phyloP scores from a whole-genome alignment of 2,329 filamentous ascomycete genomes.

The Westerdykella sp. region DNA sequence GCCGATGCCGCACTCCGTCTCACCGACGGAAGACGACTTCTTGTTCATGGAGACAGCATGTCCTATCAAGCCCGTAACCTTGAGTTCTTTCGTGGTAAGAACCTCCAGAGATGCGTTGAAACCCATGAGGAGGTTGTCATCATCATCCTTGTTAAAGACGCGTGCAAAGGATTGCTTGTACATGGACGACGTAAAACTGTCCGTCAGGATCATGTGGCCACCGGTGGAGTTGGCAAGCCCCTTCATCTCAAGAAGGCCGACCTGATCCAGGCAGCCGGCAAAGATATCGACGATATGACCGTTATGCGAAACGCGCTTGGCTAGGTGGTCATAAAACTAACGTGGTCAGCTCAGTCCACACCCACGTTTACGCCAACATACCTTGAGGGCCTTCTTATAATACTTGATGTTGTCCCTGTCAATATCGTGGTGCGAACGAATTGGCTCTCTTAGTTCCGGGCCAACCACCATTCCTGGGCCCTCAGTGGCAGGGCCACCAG shows the following conservation, averaged over 20 bases:
- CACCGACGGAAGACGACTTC: constrained; percentile 92
- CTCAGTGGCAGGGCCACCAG: constrained; percentile 89
- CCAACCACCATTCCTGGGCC: constrained; percentile 96
- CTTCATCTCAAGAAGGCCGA: constrained; percentile 97
- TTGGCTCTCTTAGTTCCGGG: constrained; percentile 89
- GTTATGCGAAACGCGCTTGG: constrained; percentile 91
- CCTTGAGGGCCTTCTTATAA: constrained; percentile 98
- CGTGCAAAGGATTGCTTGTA: constrained; percentile 98
- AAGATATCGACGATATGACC: constrained; percentile 98
- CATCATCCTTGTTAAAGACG: constrained; percentile 92
- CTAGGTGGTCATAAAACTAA: constrained; percentile 88
- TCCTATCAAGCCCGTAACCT: constrained; percentile 94
- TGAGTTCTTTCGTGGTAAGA: constrained; percentile 93
- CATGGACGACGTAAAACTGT: constrained; percentile 98
- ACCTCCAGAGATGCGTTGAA: constrained; percentile 97
- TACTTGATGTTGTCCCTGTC: constrained; percentile 99
- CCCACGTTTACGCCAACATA: constrained; percentile 33
- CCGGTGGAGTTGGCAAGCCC: constrained; percentile 92
- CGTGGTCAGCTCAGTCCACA: constrained; percentile 5
- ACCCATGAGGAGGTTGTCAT: constrained; percentile 93
- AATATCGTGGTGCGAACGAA: constrained; percentile 97
- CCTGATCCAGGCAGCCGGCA: constrained; percentile 93
- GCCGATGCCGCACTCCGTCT: constrained; percentile 96
- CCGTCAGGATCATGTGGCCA: constrained; percentile 95
- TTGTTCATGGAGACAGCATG: constrained; percentile 97